Evolutionary conservation across 306 rosid species (phyloP).

Genomic region (Fagus crenata): DNA sequence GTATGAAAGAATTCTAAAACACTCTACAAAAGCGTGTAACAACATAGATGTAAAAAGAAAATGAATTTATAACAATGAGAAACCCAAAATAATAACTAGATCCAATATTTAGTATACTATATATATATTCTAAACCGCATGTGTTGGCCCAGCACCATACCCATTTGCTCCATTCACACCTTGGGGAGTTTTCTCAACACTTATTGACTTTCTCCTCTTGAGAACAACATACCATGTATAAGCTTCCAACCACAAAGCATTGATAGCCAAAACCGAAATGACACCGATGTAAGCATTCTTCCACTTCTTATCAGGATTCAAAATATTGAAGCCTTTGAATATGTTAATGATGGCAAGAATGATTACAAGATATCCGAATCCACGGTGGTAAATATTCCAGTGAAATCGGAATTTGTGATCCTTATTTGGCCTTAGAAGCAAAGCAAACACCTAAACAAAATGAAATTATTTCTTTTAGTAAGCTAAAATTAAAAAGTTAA

Average conservation of each 20-base stretch:
- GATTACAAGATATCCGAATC: slow-evolving; percentile 64
- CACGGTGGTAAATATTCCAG: slow-evolving; percentile 80
- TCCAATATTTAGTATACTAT: slow-evolving; percentile 15
- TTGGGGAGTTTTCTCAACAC: slow-evolving; percentile 24
- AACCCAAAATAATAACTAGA: slow-evolving; percentile 25
- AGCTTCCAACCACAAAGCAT: slow-evolving; percentile 64
- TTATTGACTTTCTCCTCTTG: slow-evolving; percentile 47
- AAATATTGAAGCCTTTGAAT: slow-evolving; percentile 61
- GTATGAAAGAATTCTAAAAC: slow-evolving; percentile 31
- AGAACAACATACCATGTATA: slow-evolving; percentile 59
- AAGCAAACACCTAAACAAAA: slow-evolving; percentile 67
- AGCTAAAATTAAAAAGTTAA: neutral
- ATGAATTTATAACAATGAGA: neutral
- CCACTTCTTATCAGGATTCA: slow-evolving; percentile 58
- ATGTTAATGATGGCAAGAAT: slow-evolving; percentile 66
- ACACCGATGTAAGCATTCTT: slow-evolving; percentile 72
- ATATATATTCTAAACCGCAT: slow-evolving; percentile 33
- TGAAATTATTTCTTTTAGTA: slow-evolving; percentile 19
- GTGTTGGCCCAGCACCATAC: slow-evolving; percentile 40
- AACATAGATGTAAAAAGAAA: slow-evolving; percentile 25
- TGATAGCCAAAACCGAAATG: slow-evolving; percentile 60
- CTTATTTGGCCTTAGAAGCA: slow-evolving; percentile 90
- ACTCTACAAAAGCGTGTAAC: slow-evolving; percentile 45
- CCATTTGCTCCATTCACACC: slow-evolving; percentile 51
- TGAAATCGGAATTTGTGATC: slow-evolving; percentile 75